Evolutionary conservation across 495 filamentous ascomycete species (phyloP), one percentile per base, ranked within the genome.

Genomic region (Aspergillus ellipticus): DNA sequence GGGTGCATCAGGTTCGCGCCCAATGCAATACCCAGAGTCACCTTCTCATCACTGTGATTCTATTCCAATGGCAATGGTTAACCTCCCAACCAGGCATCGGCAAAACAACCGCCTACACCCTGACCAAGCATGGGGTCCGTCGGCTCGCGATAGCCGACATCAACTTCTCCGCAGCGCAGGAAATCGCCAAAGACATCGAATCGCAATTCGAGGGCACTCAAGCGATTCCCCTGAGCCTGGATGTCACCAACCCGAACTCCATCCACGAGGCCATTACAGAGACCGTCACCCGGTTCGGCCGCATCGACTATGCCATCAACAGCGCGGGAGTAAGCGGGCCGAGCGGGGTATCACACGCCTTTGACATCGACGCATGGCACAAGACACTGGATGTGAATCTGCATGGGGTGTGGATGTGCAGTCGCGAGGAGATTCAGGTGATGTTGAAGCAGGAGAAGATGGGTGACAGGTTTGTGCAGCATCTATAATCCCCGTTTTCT

Each of bases 101-200:
- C 29, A 51, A 51, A 51, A 31, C 49, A 37, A 41, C 49, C 4
- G 49, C 49, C 17, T 41, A 19, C 31, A 22, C 49, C 31, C 39
- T 51, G 3, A 16, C 19, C n/a, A 20, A 22, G 24, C 49, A 51
- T 31, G 49, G 49, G 8, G 49, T 51, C 15, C 17, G 29, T 3
- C 29, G 41, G 13, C 31, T 51, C 9, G 31, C 49, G 8, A 33
- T 51, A 1, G 49, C 31, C 2, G 49, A 51, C 19, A 41, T 51
- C 16, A 51, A 51, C 33, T 39, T 51, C 19, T 1, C 17, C 33
- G 31, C 15, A 15, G 22, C 22, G 13, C 20, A 49, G 11, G 16
- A 49, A n/a, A 29, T 9, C 46, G n/a, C 46, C 9, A 4, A 9
- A 5, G 46, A 49, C 10, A 7, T 49, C 19, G 7, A 49, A 28